These are phyloP conservation scores for Volvariella surrecta DNA, from an alignment of 1,284 basidiomycete species.

Conservation along the genomic window DNA sequence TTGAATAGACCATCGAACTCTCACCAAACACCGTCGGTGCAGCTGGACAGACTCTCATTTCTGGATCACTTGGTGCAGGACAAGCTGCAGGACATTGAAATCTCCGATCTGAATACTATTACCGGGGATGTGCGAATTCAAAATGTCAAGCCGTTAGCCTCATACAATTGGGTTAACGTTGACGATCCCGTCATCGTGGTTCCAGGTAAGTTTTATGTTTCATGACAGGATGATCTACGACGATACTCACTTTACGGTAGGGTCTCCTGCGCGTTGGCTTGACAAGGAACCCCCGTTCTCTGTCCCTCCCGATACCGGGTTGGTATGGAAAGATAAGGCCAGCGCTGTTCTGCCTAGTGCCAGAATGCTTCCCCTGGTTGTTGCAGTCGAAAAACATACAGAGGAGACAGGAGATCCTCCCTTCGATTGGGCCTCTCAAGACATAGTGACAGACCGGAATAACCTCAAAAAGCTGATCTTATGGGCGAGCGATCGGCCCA, in stretches of 20 bases:
- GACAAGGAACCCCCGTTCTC: conserved; percentile 33
- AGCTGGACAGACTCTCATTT: no score
- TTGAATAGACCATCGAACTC: no score
- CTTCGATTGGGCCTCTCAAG: conserved; percentile 41
- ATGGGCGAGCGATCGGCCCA: conserved; percentile 30
- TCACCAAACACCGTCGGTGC: no score
- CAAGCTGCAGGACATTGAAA: no score
- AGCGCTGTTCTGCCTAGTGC: conserved; percentile 31
- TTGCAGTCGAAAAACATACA: conserved; percentile 36
- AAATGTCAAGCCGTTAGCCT: conserved; percentile 3
- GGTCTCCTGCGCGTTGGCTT: conserved; percentile 43
- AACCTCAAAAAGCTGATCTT: conserved; percentile 44
- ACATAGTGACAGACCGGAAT: conserved; percentile 53
- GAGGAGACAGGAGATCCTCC: conserved; percentile 19
- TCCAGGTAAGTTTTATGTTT: conserved; percentile 4
- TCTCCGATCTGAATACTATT: no score
- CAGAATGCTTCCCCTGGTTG: conserved; percentile 38
- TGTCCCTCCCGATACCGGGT: conserved; percentile 38
- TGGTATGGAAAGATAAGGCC: conserved; percentile 41
- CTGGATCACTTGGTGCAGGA: no score
- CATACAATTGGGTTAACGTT: conserved; percentile 5
- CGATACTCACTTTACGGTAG: conserved; percentile 18
- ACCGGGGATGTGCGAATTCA: background rate
- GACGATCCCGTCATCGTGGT: conserved; percentile 8
- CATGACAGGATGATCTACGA: no score